Evolutionary conservation across 2,329 filamentous ascomycete species (phyloP).

Genomic region (Hymenoscyphus albidus): DNA sequence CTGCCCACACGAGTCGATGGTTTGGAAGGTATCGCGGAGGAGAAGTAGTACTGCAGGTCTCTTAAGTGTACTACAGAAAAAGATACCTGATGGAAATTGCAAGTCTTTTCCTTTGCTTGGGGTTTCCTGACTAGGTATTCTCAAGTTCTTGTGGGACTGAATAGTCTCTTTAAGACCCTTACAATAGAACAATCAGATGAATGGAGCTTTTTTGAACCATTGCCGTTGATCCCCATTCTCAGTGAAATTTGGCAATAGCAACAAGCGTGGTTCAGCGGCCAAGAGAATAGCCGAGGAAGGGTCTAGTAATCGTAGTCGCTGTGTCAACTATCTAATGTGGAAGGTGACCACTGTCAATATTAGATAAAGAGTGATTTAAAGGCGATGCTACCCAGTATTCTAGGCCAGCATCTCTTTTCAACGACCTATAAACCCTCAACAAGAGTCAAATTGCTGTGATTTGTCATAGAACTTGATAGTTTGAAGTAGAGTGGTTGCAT

Average conservation of each 20-base stretch:
- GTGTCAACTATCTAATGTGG: too few species aligned
- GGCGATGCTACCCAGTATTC: too few species aligned
- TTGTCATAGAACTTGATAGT: too few species aligned
- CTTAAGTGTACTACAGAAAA: neutral
- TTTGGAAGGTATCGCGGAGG: neutral
- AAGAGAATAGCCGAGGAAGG: too few species aligned
- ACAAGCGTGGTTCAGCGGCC: neutral
- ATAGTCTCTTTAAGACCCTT: neutral
- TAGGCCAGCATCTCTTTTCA: too few species aligned
- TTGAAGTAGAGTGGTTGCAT: too few species aligned
- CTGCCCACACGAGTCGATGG: neutral
- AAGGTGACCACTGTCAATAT: too few species aligned
- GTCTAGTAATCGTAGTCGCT: too few species aligned
- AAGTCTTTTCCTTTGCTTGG: neutral
- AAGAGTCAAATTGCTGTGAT: too few species aligned
- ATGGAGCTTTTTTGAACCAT: neutral
- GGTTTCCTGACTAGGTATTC: neutral
- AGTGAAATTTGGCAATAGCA: neutral
- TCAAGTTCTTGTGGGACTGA: neutral
- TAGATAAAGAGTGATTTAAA: too few species aligned
- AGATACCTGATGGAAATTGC: neutral
- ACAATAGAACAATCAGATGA: neutral
- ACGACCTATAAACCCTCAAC: too few species aligned
- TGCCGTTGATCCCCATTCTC: neutral
- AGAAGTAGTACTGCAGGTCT: neutral